These are phyloP conservation scores for Diddensiella transvaalensis DNA, from an alignment of 805 yeast genomes.

Conservation along the genomic window DNA sequence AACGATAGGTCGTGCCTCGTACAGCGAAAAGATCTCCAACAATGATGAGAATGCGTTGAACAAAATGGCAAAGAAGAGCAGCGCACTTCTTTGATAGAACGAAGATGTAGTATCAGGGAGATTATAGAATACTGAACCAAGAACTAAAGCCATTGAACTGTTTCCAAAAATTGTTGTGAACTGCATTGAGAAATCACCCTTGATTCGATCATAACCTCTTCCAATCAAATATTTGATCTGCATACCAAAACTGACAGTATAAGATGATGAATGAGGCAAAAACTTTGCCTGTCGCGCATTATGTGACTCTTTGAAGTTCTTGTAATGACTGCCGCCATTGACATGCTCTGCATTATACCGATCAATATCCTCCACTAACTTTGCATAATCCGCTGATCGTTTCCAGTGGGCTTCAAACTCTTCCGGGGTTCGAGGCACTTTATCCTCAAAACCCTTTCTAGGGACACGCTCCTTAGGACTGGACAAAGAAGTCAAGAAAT, in stretches of 20 bases:
- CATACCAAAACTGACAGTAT: slow-evolving; percentile 38
- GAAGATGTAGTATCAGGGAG: slow-evolving; percentile 48
- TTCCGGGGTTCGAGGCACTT: slow-evolving; percentile 49
- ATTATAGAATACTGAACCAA: slow-evolving; percentile 54
- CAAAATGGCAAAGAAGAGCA: slow-evolving; percentile 54
- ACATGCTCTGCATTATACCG: slow-evolving; percentile 25
- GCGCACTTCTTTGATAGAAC: slow-evolving; percentile 55
- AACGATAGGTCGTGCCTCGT: slow-evolving; percentile 50
- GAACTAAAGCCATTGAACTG: slow-evolving; percentile 49
- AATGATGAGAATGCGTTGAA: slow-evolving; percentile 45
- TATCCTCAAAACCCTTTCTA: slow-evolving; percentile 41
- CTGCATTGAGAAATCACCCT: slow-evolving; percentile 50
- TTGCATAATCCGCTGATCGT: slow-evolving; percentile 41
- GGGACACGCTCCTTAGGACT: slow-evolving; percentile 49
- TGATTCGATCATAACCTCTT: slow-evolving; percentile 51
- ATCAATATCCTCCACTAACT: slow-evolving; percentile 45
- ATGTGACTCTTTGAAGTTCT: slow-evolving; percentile 31
- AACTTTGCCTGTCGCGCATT: slow-evolving; percentile 29
- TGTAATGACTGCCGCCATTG: slow-evolving; percentile 25
- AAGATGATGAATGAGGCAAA: slow-evolving; percentile 37
- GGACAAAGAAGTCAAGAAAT: slow-evolving; percentile 54
- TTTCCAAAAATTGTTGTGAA: slow-evolving; percentile 44
- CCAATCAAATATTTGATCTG: slow-evolving; percentile 47
- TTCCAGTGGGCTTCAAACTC: slow-evolving; percentile 54
- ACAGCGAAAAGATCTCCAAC: slow-evolving; percentile 42